Evolutionary conservation across 805 yeast genomes (phyloP).

Genomic region (Clavispora phyllophila): DNA sequence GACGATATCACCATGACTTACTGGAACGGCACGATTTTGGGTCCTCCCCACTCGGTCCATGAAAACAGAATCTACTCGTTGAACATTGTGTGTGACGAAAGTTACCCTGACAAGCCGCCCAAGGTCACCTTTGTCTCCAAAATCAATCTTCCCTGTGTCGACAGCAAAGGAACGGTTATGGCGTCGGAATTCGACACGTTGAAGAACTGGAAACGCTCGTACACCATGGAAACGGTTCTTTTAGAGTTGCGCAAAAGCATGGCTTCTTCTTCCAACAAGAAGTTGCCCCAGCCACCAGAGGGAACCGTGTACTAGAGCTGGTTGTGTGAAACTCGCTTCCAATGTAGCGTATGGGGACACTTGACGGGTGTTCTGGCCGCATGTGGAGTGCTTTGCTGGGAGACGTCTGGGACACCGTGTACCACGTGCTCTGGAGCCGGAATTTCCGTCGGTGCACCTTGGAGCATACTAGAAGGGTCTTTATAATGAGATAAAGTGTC

Average conservation of each 20-base stretch:
- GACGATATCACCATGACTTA: constrained; percentile 90
- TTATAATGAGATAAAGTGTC: neutral
- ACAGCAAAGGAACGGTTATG: constrained; percentile 49
- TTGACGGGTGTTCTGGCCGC: neutral
- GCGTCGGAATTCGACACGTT: constrained; percentile 55
- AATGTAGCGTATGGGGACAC: no score
- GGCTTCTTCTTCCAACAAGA: constrained; percentile 80
- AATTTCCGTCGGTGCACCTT: neutral
- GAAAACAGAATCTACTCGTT: constrained; percentile 91
- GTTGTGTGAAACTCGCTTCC: neutral
- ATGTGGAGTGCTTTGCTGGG: neutral
- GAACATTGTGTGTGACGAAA: constrained; percentile 72
- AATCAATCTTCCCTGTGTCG: constrained; percentile 91
- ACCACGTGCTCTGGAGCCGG: no score
- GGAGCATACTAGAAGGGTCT: neutral
- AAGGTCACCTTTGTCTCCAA: constrained; percentile 71
- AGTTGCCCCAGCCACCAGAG: constrained; percentile 86
- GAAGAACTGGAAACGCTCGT: constrained; percentile 81
- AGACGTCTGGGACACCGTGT: neutral
- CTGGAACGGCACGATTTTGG: constrained; percentile 98
- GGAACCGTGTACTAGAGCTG: constrained; percentile 56
- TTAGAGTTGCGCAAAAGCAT: constrained; percentile 79
- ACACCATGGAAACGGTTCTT: constrained; percentile 88
- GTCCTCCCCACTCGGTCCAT: constrained; percentile 88
- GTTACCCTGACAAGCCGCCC: constrained; percentile 90